Evolutionary conservation across 495 filamentous ascomycete genomes (phyloP), one percentile per base, ranked within the genome.

Genomic region (Hypomontagnella monticulosa): DNA sequence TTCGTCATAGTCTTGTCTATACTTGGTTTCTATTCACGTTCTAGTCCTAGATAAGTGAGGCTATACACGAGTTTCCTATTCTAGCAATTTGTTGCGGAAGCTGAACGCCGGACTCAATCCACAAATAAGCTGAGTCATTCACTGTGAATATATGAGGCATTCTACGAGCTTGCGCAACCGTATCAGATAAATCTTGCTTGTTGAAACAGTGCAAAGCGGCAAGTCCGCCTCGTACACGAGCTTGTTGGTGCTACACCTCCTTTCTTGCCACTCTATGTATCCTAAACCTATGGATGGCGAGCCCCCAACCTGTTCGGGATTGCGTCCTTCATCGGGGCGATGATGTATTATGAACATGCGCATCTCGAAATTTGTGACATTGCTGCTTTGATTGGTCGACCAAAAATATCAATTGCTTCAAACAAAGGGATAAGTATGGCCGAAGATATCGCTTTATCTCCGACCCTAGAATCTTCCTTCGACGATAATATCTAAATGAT

Each of bases 101-200:
- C 36, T 40, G 43, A 55, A 42, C 12, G 27, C 53, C 48, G 18
- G 37, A 18, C 16, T 38, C 42, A 42, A 48, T 48, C 3, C 37
- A 61, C 56, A 66, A 66, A 61, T 61, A 66, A 66, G 63, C 63
- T 61, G 57, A 66, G 50, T 66, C 63, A 66, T 40, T 66, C 5
- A 46, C 2, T 40, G 36, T 46, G 15, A 60, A 50, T 23, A 38
- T 34, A 36, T 36, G 51, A 66, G 63, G 50, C 37, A 32, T 33
- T 36, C 20, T 36, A 43, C 14, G 49, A 19, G 34, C n/a, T 2
- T 50, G 12, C 36, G 18, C 43, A 44, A n/a, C 48, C 34, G 33
- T 20, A 23, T 1, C 52, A 36, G 36, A 42, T 23, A 11, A 55
- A 23, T 41, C 14, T 59, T 49, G 50, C 36, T 46, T 36, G 30